Base-by-base conservation (phyloP, 2,329 filamentous ascomycete genomes). In the Phialophora expanda region DNA sequence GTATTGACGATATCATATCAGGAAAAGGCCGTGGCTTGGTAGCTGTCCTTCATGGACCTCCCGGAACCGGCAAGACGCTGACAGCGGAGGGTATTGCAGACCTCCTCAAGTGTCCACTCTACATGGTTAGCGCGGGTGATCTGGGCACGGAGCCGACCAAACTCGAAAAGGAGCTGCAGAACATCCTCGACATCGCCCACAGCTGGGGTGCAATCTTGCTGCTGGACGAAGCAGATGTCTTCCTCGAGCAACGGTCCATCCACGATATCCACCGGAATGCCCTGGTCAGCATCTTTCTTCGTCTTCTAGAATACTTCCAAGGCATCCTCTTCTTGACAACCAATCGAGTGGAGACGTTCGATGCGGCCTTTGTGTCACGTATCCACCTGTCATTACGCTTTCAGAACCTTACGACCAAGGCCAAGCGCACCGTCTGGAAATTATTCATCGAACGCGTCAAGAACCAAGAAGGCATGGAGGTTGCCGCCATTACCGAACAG, bases 261-360 rank as follows among this genome's bases (percentile, higher is more conserved):
- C 89, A 92, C 69, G 91, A 96, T 72, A 89, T 96, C 60, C 89
- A 93, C 74, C 89, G 92, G 65, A 96, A 96, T 72, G 90, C 90
- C 0, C 86, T 95, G 0, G 93, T 96, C 60, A 91, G 89, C 75
- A 92, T 96, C 73, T 97, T 97, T 82, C 81, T 97, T 2, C 88
- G 92, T 0, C 84, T 94, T 64, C 83, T 97, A 0, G 93, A 97
- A 77, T 97, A 96, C 76, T 96, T 96, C 79, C 91, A 96, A 74
- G 93, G 93, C 2, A 96, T 96, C 61, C 77, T 96, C 4, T 96
- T 97, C 80, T 78, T 97, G 28, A 97, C 93, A 0, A 96, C 93
- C 2, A 96, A 96, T 75, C 87, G 92, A 1, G 91, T 96, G 0
- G 80, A 89, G 80, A 93, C 91, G 0, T 96, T 97, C 73, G 93